Base-by-base conservation (phyloP, 192 early-diverging fungal species). In the Coemansia sp. region DNA sequence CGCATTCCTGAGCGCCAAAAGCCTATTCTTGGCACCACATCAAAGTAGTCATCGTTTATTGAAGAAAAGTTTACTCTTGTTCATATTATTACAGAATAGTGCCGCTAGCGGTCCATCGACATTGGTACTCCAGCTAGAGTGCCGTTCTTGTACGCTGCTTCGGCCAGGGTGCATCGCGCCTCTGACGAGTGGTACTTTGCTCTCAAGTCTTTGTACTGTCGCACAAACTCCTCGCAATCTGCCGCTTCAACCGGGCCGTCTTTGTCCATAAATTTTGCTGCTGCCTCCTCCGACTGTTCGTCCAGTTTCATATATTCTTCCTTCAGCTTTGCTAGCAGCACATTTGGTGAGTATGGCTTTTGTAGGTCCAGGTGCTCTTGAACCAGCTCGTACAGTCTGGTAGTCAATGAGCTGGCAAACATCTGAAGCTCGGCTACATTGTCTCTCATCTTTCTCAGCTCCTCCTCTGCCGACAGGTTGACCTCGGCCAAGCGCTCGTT, bases 1-100 rank as follows among this genome's bases (percentile, higher is more conserved):
- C 82, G 83, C 57, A 78, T 86, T 64, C 84, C 89, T 23, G 91
- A 93, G 63, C 85, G 91, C 66, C 84, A 85, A 17, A 91, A 90
- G 75, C 60, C 81, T 43, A 84, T 93, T 52, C 79, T 93, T 60
- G 87, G 81, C 41, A 80, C 88, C 59, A 77, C 79, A 25, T 63
- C 35, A 41, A 82, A 77, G 52, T 82, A 77, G 47, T 37, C 41
- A 14, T n/a, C 14, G 15, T 43, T 11, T 43, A 43, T 43, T 43
- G 41, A 43, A n/a, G 47, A 49, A 17, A 49, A n/a, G 43, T 12
- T n/a, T 45, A n/a, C 43, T 45, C 43, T 45, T 45, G 43, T 45
- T n/a, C 43, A 45, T 12, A 45, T n/a, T n/a, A 45, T 45, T 45
- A 45, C 43, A 45, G 43, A 12, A 12, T n/a, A n/a, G 25, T 14